A percentile compares a stretch with the other conserved stretches of the same genome.
phyloP scores from a whole-genome alignment of 345 rosid species.

The Brassica incana region DNA sequence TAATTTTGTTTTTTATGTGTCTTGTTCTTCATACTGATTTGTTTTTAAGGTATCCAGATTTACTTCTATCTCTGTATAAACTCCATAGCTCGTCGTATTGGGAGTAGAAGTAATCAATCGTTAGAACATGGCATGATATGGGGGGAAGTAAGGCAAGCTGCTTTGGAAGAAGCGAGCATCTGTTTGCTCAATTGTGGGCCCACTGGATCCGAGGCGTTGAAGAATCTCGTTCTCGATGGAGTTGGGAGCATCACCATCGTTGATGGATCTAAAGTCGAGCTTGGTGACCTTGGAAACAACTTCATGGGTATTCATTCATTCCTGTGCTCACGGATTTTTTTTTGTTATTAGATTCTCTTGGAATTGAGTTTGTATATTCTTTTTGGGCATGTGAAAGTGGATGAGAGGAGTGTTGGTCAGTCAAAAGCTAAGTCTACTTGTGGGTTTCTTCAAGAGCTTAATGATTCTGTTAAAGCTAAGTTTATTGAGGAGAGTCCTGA shows the following conservation, averaged over 20 bases:
- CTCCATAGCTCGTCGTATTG: too few species aligned
- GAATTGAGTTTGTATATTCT: too few species aligned
- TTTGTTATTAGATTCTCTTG: neutral
- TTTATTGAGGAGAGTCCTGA: slow-evolving; percentile 82
- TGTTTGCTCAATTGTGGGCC: slow-evolving; percentile 98
- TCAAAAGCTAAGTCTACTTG: slow-evolving; percentile 90
- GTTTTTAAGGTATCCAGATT: too few species aligned
- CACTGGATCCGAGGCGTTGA: slow-evolving; percentile 93
- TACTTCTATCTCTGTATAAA: too few species aligned
- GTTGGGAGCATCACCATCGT: slow-evolving; percentile 88
- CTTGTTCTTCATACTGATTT: too few species aligned
- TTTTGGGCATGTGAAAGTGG: slow-evolving; percentile 51
- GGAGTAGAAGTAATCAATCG: too few species aligned
- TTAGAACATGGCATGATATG: slow-evolving; percentile 13
- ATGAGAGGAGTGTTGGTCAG: slow-evolving; percentile 69
- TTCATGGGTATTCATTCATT: slow-evolving; percentile 62
- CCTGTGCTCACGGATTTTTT: too few species aligned
- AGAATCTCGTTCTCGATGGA: slow-evolving; percentile 96
- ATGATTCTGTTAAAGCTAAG: slow-evolving; percentile 95
- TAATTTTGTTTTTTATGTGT: too few species aligned
- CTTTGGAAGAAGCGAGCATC: slow-evolving; percentile 82
- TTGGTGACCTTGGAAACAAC: slow-evolving; percentile 95
- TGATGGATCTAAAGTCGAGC: slow-evolving; percentile 88
- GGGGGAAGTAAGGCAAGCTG: slow-evolving; percentile 95
- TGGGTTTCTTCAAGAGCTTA: slow-evolving; percentile 90